These are phyloP conservation scores for Suillus fuscotomentosus DNA, from an alignment of 768 basidiomycete genomes.

Conservation along the genomic window DNA sequence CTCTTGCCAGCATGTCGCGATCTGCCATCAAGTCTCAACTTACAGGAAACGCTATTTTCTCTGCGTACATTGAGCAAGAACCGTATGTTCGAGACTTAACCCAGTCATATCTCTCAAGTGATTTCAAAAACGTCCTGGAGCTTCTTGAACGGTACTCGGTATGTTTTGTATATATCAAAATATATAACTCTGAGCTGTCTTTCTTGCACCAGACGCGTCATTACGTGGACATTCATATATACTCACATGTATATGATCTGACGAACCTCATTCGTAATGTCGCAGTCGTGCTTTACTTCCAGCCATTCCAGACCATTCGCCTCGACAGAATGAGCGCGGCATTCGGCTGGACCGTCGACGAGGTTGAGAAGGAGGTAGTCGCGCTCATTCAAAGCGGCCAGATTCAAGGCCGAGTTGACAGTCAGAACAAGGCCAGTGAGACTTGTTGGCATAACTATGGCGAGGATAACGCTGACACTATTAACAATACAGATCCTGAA, in stretches of 20 bases:
- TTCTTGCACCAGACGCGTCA: constrained; percentile 62
- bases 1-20: constrained; percentile 74
- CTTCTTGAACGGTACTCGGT: constrained; percentile 74
- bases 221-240: constrained; percentile 74
- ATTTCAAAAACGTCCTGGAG: constrained; percentile 81
- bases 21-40: constrained; percentile 65
- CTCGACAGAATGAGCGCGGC: constrained; percentile 83
- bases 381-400: constrained; percentile 72
- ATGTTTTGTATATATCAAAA: constrained; percentile 12
- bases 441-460: background rate
- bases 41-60: constrained; percentile 68
- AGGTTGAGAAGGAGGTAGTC: constrained; percentile 74
- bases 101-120: constrained; percentile 81
- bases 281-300: constrained; percentile 85
- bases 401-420: constrained; percentile 84
- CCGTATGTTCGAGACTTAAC: constrained; percentile 84
- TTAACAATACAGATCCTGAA: constrained; percentile 58
- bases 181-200: background rate
- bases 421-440: constrained; percentile 73
- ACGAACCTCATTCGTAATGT: constrained; percentile 70
- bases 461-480: background rate
- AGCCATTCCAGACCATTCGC: constrained; percentile 83
- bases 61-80: constrained; percentile 80
- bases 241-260: constrained; percentile 62
- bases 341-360: constrained; percentile 77